A percentile compares a stretch with the other conserved stretches of the same genome.
These are phyloP conservation scores for Neonothopanus nambi DNA, from an alignment of 1,284 basidiomycete species.

Conservation along the genomic window DNA sequence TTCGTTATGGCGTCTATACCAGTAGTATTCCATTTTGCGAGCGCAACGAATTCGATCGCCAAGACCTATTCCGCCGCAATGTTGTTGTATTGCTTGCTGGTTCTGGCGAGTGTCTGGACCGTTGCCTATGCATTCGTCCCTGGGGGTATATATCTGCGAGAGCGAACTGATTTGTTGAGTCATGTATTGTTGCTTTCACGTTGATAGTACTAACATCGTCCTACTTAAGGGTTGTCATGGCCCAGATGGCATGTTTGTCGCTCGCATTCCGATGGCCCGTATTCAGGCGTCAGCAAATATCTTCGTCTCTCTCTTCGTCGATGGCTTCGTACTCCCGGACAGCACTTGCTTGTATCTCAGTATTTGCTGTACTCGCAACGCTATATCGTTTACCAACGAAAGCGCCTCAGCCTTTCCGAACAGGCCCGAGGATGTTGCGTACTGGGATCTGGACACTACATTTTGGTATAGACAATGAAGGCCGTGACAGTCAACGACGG, in stretches of 20 bases:
- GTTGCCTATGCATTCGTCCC: constrained; percentile 96
- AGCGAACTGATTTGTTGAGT: constrained; percentile 74
- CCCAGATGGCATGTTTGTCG: constrained; percentile 50
- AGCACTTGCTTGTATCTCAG: constrained; percentile 44
- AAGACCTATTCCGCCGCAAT: constrained; percentile 58
- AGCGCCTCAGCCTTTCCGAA: constrained; percentile 59
- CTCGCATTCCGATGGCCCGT: constrained; percentile 46
- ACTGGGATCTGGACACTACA: constrained; percentile 94
- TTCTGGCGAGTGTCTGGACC: constrained; percentile 76
- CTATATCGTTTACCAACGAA: constrained; percentile 51
- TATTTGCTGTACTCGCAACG: constrained; percentile 53
- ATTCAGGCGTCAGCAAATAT: constrained; percentile 5
- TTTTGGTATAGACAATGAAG: constrained; percentile 84
- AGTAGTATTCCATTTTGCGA: constrained; percentile 46
- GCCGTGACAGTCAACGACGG: constrained; percentile 80
- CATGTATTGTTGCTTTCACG: neutral
- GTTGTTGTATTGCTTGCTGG: constrained; percentile 65
- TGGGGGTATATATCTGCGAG: constrained; percentile 76
- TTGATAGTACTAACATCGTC: constrained; percentile 1
- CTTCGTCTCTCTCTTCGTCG: constrained; percentile 14
- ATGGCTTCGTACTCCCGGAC: constrained; percentile 26
- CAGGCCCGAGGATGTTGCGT: constrained; percentile 72
- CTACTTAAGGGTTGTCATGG: constrained; percentile 46
- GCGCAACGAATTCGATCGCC: constrained; percentile 37
- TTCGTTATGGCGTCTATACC: constrained; percentile 72